Percentiles rank a stretch among this genome's conserved stretches.
Conservation (phyloP, 352 stramenopile species). For the Pythium rishiriense region DNA sequence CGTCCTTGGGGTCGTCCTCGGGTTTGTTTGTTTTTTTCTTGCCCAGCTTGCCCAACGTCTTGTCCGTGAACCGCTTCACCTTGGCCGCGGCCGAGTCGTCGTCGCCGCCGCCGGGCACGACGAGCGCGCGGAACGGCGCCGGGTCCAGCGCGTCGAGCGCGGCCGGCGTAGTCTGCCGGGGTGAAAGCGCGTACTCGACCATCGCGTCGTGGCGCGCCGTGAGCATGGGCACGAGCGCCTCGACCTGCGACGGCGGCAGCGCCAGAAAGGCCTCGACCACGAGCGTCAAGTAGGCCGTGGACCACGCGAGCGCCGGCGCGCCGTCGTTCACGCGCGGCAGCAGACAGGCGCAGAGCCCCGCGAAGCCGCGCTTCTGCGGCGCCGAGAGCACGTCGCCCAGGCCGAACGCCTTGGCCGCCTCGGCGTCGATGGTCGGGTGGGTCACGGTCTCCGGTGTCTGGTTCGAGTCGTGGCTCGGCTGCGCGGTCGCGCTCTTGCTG, state of each 20-base stretch:
- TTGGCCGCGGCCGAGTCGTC: conserved; percentile 8
- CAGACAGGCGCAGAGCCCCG: conserved; percentile 65
- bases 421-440: conserved; percentile 20
- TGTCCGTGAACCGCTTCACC: conserved; percentile 28
- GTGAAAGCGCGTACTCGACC: conserved; percentile 19
- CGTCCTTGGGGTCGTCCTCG: conserved; percentile 29
- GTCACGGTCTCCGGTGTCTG: neutral
- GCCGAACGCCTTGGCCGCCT: conserved; percentile 17
- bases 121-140: conserved; percentile 56
- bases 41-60: conserved; percentile 23
- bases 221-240: conserved; percentile 77
- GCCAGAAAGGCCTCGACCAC: conserved; percentile 62
- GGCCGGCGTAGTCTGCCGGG: neutral
- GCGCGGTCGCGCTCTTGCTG: conserved; percentile 21
- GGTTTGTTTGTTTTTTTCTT: conserved; percentile 35
- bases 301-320: conserved; percentile 57
- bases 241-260: conserved; percentile 50
- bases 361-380: conserved; percentile 67
- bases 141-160: conserved; percentile 44
- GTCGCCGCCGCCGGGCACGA: conserved; percentile 32
- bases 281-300: conserved; percentile 59
- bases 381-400: conserved; percentile 44
- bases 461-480: neutral
- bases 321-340: conserved; percentile 67
- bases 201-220: conserved; percentile 35